Conservation (phyloP, 208 protist genomes). For the Naegleria fowleri region DNA sequence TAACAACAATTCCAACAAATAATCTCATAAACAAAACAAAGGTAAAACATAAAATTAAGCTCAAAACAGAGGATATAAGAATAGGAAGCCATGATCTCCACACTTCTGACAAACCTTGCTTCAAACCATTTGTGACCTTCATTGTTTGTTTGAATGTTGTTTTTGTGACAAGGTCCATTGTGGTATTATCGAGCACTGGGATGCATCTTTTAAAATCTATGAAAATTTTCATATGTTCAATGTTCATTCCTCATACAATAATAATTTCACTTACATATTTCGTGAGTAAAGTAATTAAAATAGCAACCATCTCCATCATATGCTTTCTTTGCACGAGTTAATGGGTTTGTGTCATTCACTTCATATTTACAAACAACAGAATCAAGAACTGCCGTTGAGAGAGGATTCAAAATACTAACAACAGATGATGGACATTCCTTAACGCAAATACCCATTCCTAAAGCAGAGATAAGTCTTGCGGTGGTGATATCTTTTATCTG, state of each 20-base stretch:
- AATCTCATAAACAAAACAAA: slow-evolving; percentile 30
- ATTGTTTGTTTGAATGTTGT: background rate
- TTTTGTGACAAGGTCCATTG: background rate
- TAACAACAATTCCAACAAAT: slow-evolving; percentile 18
- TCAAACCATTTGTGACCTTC: background rate
- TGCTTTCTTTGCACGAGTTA: background rate
- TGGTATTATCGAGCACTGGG: background rate
- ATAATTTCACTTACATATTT: background rate
- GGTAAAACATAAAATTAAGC: slow-evolving; percentile 17
- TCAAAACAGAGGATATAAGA: background rate
- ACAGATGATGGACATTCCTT: background rate
- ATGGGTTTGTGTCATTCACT: background rate
- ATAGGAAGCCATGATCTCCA: background rate
- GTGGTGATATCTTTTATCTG: background rate
- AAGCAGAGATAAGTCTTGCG: background rate
- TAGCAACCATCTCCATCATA: background rate
- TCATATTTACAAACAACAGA: slow-evolving; percentile 14
- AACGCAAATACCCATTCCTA: background rate
- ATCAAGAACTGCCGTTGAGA: background rate
- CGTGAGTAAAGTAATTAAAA: slow-evolving; percentile 11
- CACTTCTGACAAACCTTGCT: background rate
- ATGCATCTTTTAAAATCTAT: background rate
- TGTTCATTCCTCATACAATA: too few relatives aligned
- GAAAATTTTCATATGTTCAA: too few relatives aligned
- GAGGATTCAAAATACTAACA: background rate